phyloP scores from a whole-genome alignment of 352 stramenopile genomes.

The Phytophthora sojae region DNA sequence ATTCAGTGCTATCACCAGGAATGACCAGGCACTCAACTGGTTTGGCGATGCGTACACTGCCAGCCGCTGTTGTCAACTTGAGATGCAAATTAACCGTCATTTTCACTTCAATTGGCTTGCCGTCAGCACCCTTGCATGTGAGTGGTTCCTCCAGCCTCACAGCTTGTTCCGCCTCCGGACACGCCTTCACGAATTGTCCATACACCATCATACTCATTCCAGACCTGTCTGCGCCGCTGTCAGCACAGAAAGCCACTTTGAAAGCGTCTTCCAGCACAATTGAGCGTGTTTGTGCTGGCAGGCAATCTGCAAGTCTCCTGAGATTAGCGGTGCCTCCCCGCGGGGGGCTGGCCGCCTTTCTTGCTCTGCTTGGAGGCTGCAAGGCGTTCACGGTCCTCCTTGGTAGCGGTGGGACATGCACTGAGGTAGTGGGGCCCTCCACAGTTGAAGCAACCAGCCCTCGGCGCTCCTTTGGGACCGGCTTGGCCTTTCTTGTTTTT shows the following conservation, averaged over 20 bases:
- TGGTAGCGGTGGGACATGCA: slow-evolving; percentile 7
- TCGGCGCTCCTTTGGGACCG: slow-evolving; percentile 6
- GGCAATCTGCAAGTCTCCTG: too few species aligned
- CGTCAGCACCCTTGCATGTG: slow-evolving; percentile 17
- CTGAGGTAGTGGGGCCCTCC: slow-evolving; percentile 14
- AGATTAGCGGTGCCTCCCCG: slow-evolving; percentile 13
- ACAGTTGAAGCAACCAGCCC: slow-evolving; percentile 14
- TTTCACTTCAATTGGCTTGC: slow-evolving; percentile 16
- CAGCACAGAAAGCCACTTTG: slow-evolving; percentile 18
- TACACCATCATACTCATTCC: slow-evolving; percentile 14
- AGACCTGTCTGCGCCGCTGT: slow-evolving; percentile 24
- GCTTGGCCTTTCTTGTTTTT: background rate
- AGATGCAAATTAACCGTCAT: too few species aligned
- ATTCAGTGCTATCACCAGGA: background rate
- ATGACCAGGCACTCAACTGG: slow-evolving; percentile 7
- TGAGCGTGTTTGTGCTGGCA: too few species aligned
- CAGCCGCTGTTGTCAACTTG: too few species aligned
- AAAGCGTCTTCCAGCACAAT: slow-evolving; percentile 14
- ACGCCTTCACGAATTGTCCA: slow-evolving; percentile 3
- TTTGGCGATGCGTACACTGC: slow-evolving; percentile 5
- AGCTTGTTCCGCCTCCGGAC: background rate
- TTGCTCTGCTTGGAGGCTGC: background rate
- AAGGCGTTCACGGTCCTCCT: slow-evolving; percentile 16
- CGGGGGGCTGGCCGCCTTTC: slow-evolving; percentile 1
- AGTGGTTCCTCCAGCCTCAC: slow-evolving; percentile 14